Evolutionary conservation across 768 basidiomycete genomes (phyloP), one percentile per base, ranked within the genome.

Genomic region (Pleurotus tuoliensis): DNA sequence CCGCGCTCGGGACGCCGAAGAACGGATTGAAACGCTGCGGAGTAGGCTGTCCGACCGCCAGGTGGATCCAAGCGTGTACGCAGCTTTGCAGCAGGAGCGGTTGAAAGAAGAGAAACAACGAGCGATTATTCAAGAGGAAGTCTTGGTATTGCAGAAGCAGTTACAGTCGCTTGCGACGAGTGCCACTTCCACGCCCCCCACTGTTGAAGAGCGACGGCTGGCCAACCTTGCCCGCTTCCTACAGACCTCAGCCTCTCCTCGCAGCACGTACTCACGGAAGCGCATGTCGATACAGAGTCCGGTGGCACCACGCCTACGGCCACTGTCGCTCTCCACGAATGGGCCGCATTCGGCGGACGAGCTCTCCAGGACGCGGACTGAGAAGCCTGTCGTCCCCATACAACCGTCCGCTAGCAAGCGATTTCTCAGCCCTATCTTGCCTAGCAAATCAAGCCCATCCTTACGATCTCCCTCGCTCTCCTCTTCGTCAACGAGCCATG

Each of bases 31-130:
- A 22, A 20, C 5, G n/a, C 39, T 53, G 8, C 51, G 51, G 9
- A 25, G 37, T 13, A 8, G 22, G 24, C 51, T 53, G 11, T 13
- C 18, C 22, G 51, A 53, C 22, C 37, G 51, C 24, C 74, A 5
- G 70, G 59, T 69, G 4, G 75, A 80, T 6, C 76, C 76, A 0
- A 63, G 58, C 5, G 60, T 60, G 15, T 78, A 73, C 56, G 65
- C 68, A 56, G 58, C 72, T 7, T 66, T 79, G 40, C 75, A 80
- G 57, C 73, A 71, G 1, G 73, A 81, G 48, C 74, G 78, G 27
- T 82, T 81, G 81, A 69, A 76, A 67, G 76, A 78, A 58, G 82
- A 84, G 60, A 73, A 73, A 58, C 69, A 75, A 56, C 72, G 73
- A 54, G 53, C 59, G 27, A 71, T 66, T 18, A 70, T 72, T 16